Conservation (phyloP, 2,329 filamentous ascomycete species). For the Parascedosporium putredinis region DNA sequence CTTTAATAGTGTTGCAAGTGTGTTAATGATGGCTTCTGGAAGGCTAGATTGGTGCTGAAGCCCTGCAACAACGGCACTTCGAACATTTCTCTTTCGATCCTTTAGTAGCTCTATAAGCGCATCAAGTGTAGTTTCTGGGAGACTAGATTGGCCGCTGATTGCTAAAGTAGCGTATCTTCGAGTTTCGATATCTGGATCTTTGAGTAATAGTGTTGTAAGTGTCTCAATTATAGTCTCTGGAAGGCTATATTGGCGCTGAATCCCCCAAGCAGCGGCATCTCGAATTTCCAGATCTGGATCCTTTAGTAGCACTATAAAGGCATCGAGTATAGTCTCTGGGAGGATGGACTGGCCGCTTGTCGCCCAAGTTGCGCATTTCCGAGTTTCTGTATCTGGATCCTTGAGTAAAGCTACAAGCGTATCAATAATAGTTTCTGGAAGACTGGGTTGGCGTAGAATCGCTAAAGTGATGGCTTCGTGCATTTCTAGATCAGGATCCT, state of each 20-base stretch:
- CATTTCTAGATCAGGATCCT: background rate
- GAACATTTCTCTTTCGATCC: background rate
- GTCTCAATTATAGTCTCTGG: background rate
- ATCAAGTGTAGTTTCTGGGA: constrained; percentile 6
- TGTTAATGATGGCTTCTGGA: background rate
- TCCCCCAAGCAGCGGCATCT: background rate
- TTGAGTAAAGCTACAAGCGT: constrained; percentile 4
- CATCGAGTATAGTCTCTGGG: background rate
- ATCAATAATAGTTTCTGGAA: constrained; percentile 6
- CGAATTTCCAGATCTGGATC: background rate
- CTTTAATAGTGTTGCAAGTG: background rate
- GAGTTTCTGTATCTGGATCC: background rate
- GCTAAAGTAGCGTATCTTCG: constrained; percentile 13
- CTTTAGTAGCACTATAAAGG: background rate
- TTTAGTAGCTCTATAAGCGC: background rate
- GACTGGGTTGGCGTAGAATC: background rate
- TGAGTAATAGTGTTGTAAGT: background rate
- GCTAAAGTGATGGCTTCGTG: constrained; percentile 15
- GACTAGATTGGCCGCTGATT: background rate
- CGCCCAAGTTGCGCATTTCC: background rate
- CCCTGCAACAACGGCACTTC: background rate
- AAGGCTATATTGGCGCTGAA: background rate
- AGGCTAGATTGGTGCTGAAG: background rate
- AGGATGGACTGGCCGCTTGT: background rate
- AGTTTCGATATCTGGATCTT: background rate